Evolutionary conservation across 352 stramenopile species (phyloP).

Genomic region (Globisporangium takayamanum): DNA sequence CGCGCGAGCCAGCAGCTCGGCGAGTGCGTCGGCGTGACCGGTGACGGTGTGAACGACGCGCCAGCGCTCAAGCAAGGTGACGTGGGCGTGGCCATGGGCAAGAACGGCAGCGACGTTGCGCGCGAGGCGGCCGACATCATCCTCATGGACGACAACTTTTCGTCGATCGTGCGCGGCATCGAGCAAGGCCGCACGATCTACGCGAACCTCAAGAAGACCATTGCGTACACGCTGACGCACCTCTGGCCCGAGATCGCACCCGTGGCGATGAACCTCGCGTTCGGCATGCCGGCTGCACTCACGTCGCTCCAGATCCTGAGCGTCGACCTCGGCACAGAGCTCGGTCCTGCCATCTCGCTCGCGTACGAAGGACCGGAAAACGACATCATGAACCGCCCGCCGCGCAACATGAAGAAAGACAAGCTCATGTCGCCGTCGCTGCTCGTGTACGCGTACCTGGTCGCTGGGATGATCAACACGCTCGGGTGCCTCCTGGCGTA

Average conservation of each 20-base stretch:
- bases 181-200: slow-evolving; percentile 52
- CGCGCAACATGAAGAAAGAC: slow-evolving; percentile 64
- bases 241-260: slow-evolving; percentile 77
- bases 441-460: slow-evolving; percentile 76
- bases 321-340: slow-evolving; percentile 87
- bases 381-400: slow-evolving; percentile 76
- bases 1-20: slow-evolving; percentile 34
- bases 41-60: slow-evolving; percentile 67
- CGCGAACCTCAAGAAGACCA: slow-evolving; percentile 92
- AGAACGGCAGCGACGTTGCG: slow-evolving; percentile 92
- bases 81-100: slow-evolving; percentile 96
- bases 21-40: slow-evolving; percentile 67
- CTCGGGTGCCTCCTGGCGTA: slow-evolving; percentile 32
- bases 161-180: slow-evolving; percentile 87
- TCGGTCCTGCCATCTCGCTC: slow-evolving; percentile 85
- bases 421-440: slow-evolving; percentile 75
- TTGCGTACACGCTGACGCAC: slow-evolving; percentile 87
- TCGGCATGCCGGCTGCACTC: slow-evolving; percentile 74
- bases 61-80: slow-evolving; percentile 77
- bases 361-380: slow-evolving; percentile 74
- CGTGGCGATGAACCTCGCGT: slow-evolving; percentile 65
- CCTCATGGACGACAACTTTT: slow-evolving; percentile 94
- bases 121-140: slow-evolving; percentile 93
- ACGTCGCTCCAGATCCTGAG: slow-evolving; percentile 87
- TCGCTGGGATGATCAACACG: slow-evolving; percentile 81